Base-by-base conservation (phyloP, 228 moss, liverwort and hornwort species). In the Sphagnum fallax region DNA sequence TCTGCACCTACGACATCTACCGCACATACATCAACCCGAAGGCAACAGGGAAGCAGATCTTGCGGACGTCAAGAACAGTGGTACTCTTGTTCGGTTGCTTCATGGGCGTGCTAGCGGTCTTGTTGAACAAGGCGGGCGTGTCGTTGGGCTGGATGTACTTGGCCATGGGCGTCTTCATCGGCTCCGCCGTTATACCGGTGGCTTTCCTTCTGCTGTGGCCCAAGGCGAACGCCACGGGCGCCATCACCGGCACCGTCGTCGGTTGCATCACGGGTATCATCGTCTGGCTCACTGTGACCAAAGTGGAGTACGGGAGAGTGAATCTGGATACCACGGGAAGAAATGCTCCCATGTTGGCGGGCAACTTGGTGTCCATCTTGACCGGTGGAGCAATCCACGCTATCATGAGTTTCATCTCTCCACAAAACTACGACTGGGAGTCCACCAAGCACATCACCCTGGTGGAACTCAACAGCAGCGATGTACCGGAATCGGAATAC, bases 11-110 rank as follows among this genome's bases (percentile, higher is more conserved):
- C 13, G 85, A 85, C 48, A 64, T 85, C 9, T 85, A 85, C 74
- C 85, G 85, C 47, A 85, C 85, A 12, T 85, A 85, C 73, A 59
- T 85, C 79, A 85, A 85, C 79, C 85, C 82, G 48, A 85, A 79
- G 68, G 85, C 85, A 70, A 77, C 50, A 48, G 85, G 85, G 11
- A 49, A 73, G 48, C 82, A 82, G 52, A 79, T 85, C 67, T 53
- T 85, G 76, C 68, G 51, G 51, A 74, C 76, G 47, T 85, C 85
- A 12, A 78, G 85, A 4, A 64, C 5, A 7, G 52, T 85, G 58
- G 81, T 81, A 48, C 60, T 81, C 6, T 12, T 10, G 8, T 85
- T 85, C 60, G 85, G 85, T 0, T 62, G 82, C 71, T 73, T 85
- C 61, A 85, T 85, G 85, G 85, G 85, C 57, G 85, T 85, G 59